These are phyloP conservation scores for Cutaneotrichosporon cavernicola DNA, from an alignment of 1,284 basidiomycete species.

Conservation along the genomic window DNA sequence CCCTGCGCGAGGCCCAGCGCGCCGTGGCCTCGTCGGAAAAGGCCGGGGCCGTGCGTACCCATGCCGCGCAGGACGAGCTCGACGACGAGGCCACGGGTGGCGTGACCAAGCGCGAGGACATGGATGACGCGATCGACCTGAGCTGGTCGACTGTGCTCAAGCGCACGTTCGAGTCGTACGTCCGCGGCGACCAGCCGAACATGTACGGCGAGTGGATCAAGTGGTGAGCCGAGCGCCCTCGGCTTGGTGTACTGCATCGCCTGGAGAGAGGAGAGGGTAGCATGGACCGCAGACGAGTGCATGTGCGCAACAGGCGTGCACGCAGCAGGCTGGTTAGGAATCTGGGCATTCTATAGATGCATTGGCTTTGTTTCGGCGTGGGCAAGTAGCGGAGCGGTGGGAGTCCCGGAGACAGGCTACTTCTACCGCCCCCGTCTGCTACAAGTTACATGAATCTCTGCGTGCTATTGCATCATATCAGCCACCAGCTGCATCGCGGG, in stretches of 20 bases:
- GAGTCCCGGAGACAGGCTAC: no score
- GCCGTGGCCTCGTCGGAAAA: constrained; percentile 28
- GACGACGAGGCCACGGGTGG: constrained; percentile 13
- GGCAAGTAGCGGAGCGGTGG: background rate
- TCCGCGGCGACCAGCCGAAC: constrained; percentile 81
- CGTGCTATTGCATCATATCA: no score
- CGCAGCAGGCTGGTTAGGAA: background rate
- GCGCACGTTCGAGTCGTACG: constrained; percentile 82
- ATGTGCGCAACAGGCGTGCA: background rate
- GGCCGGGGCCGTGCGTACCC: constrained; percentile 10
- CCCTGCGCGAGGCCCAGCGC: constrained; percentile 51
- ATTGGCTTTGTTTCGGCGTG: background rate
- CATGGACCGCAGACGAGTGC: background rate
- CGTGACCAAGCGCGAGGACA: constrained; percentile 30
- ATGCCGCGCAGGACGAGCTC: background rate
- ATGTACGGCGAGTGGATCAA: constrained; percentile 81
- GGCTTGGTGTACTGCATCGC: background rate
- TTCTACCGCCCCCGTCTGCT: no score
- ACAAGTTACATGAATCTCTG: no score
- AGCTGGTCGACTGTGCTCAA: constrained; percentile 88
- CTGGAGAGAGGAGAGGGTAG: background rate
- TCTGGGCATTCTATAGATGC: constrained; percentile 8
- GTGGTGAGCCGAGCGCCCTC: constrained; percentile 36
- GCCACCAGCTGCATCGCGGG: no score
- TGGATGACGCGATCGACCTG: constrained; percentile 66